Conservation (phyloP, 1,284 basidiomycete genomes). For the Bjerkandera adusta region DNA sequence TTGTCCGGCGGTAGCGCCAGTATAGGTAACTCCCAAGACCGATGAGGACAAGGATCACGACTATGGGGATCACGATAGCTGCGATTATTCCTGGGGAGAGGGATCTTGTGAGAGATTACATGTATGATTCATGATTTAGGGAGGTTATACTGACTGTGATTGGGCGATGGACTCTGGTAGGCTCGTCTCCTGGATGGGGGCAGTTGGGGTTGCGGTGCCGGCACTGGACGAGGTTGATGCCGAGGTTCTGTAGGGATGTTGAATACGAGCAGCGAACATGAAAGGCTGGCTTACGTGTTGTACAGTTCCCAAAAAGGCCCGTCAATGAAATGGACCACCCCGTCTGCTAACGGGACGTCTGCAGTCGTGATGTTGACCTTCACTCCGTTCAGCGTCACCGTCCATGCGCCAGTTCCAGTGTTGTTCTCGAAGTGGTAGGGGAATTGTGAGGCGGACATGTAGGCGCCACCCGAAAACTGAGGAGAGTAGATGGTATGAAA, state of each 20-base stretch:
- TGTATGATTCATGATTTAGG: not conserved
- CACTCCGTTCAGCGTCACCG: conserved; percentile 8
- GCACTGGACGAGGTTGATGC: not conserved
- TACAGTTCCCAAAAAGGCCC: conserved; percentile 5
- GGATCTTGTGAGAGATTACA: not conserved
- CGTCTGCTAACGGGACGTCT: conserved; percentile 8
- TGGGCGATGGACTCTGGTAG: not conserved
- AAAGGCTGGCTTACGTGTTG: not conserved
- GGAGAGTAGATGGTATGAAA: conserved; percentile 3
- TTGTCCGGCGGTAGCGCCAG: not conserved
- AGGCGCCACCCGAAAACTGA: conserved; percentile 1
- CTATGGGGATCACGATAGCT: conserved; percentile 1
- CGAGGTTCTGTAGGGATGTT: not conserved
- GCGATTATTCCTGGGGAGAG: conserved; percentile 2
- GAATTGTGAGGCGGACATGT: conserved; percentile 6
- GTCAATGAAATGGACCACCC: conserved; percentile 12
- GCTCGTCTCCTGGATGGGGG: not conserved
- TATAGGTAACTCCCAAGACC: not conserved
- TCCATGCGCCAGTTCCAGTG: not conserved
- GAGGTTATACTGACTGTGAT: not conserved
- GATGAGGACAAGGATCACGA: not conserved
- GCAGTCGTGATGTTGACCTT: conserved; percentile 8
- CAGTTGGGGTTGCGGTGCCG: not conserved
- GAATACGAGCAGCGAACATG: not conserved
- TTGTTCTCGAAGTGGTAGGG: conserved; percentile 3